These are phyloP conservation scores for Cairneyella variabilis DNA, from an alignment of 495 filamentous ascomycete genomes.

Conservation along the genomic window DNA sequence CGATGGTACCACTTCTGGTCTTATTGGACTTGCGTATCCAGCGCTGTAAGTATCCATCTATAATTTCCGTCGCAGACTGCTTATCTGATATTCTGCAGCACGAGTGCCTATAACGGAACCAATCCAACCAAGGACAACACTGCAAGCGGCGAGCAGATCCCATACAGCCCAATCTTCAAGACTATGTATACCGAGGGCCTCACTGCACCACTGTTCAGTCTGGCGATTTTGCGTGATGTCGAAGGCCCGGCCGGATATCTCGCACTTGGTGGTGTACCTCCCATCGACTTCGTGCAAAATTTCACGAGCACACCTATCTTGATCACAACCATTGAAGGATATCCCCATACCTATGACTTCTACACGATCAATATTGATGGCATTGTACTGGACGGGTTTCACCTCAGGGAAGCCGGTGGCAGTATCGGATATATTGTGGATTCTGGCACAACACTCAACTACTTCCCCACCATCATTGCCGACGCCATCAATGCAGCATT, in stretches of 20 bases:
- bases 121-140: slow-evolving; percentile 21
- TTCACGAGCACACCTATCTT: slow-evolving; percentile 30
- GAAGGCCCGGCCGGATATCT: slow-evolving; percentile 35
- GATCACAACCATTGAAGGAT: slow-evolving; percentile 36
- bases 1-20: slow-evolving; percentile 46
- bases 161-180: slow-evolving; percentile 56
- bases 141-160: slow-evolving; percentile 20
- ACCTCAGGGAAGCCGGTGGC: slow-evolving; percentile 21
- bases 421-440: slow-evolving; percentile 40
- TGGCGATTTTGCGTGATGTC: slow-evolving; percentile 33
- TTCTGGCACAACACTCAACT: slow-evolving; percentile 42
- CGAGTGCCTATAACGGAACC: slow-evolving; percentile 22
- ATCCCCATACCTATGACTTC: background rate
- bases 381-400: background rate
- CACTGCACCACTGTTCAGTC: slow-evolving; percentile 52
- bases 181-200: slow-evolving; percentile 50
- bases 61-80: background rate
- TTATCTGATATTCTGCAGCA: slow-evolving; percentile 3
- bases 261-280: slow-evolving; percentile 48
- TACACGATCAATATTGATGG: slow-evolving; percentile 19
- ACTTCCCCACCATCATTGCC: slow-evolving; percentile 40
- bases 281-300: slow-evolving; percentile 29
- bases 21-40: slow-evolving; percentile 61
- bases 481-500: slow-evolving; percentile 49
- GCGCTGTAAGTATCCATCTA: slow-evolving; percentile 12